Base-by-base conservation (phyloP, 129 eudicot genomes). In the Silybum marianum region DNA sequence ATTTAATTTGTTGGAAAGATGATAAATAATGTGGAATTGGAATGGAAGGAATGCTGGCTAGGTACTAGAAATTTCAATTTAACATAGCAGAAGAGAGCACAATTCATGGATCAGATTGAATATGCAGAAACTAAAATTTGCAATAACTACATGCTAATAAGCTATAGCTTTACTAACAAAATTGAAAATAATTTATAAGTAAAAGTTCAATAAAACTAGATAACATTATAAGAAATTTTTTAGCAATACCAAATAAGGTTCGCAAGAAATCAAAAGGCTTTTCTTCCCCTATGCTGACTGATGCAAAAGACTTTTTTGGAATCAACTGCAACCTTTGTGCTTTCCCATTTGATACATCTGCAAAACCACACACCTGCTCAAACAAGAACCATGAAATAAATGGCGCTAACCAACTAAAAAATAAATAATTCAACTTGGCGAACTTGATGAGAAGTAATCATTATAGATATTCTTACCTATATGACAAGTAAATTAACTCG, bases 191-290 rank as follows among this genome's bases (percentile, higher is more conserved):
- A 11, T 36, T 40, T 34, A 24, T 34, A 24, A 32, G 62, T 9
- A 42, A 73, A 44, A 66, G 19, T 71, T 36, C 6, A 36, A 81
- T 28, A 39, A 8, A 72, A 73, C 48, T 26, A 39, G 71, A 71
- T 46, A 62, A 28, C 21, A 75, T 75, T 13, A 78, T 34, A 62
- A 76, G 19, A 66, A 36, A 38, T 32, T 24, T 65, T 21, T 12
- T 42, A 84, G 77, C 88, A 60, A 80, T 92, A 92, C 99, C 99
- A 39, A 89, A 82, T 83, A 95, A 46, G 38, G 89, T 87, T n/a
- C 97, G 94, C 18, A 92, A 54, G 84, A 92, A 95, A 88, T 95
- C 97, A 71, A 95, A 87, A 32, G 99, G 97, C 77, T 90, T 95
- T 36, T 95, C 97, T 54, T 95, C 97, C 78, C 85, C 90, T 2